phyloP scores from a whole-genome alignment of 2,329 filamentous ascomycete species.

The Clarireedia monteithiana region DNA sequence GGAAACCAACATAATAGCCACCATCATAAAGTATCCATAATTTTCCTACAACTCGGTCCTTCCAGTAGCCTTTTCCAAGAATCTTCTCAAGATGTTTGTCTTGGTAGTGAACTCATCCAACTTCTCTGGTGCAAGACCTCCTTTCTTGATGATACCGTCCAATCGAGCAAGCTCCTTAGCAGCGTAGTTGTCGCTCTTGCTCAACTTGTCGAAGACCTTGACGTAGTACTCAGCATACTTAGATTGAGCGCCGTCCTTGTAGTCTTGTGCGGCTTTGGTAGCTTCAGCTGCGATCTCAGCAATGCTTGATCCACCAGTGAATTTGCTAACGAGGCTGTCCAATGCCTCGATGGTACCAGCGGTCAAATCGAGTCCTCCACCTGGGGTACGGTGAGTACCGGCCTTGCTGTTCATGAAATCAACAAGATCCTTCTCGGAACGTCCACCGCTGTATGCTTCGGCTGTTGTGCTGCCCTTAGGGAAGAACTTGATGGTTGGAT shows the following conservation, averaged over 20 bases:
- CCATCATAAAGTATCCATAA: background rate
- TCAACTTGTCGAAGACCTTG: slow-evolving; percentile 80
- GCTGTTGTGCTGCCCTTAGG: slow-evolving; percentile 70
- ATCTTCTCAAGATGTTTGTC: slow-evolving; percentile 80
- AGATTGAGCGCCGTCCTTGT: slow-evolving; percentile 55
- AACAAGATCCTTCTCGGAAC: slow-evolving; percentile 68
- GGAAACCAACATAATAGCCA: background rate
- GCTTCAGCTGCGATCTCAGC: slow-evolving; percentile 61
- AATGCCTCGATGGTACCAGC: slow-evolving; percentile 79
- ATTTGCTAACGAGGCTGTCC: slow-evolving; percentile 68
- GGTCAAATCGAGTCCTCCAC: slow-evolving; percentile 68
- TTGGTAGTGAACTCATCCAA: slow-evolving; percentile 79
- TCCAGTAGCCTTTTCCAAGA: slow-evolving; percentile 53
- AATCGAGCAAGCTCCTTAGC: slow-evolving; percentile 80
- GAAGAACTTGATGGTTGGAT: slow-evolving; percentile 98
- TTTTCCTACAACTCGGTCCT: slow-evolving; percentile 46
- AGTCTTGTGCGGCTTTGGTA: slow-evolving; percentile 58
- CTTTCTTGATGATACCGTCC: slow-evolving; percentile 74
- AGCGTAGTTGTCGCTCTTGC: slow-evolving; percentile 68
- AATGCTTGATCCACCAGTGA: slow-evolving; percentile 51
- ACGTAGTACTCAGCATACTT: slow-evolving; percentile 93
- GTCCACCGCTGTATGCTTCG: slow-evolving; percentile 66
- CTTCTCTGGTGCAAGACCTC: slow-evolving; percentile 78
- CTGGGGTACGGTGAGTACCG: slow-evolving; percentile 74
- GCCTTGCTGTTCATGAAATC: slow-evolving; percentile 81